Evolutionary conservation across 208 protist genomes (phyloP).

Genomic region (Wallacemonas sp.): DNA sequence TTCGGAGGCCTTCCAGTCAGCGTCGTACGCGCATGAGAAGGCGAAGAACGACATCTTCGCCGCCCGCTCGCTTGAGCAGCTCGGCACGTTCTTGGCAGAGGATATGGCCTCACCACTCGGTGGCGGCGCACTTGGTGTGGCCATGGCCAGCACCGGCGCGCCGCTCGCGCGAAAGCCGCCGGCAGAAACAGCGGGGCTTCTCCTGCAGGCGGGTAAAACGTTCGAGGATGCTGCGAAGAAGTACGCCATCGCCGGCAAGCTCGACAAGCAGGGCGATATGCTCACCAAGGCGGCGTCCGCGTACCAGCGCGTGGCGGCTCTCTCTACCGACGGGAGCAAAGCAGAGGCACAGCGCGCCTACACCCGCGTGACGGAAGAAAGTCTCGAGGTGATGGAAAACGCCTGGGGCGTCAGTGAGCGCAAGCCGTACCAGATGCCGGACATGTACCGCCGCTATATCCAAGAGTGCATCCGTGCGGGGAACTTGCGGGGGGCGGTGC

Average conservation of each 20-base stretch:
- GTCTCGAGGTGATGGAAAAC: conserved; percentile 38
- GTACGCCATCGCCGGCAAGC: conserved; percentile 24
- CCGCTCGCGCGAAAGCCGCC: not conserved
- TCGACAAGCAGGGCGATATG: conserved; percentile 21
- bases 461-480: conserved; percentile 35
- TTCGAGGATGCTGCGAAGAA: conserved; percentile 32
- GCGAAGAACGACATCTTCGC: conserved; percentile 47
- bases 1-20: conserved; percentile 33
- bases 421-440: conserved; percentile 42
- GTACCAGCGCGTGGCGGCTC: not conserved
- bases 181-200: conserved; percentile 1
- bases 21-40: conserved; percentile 45
- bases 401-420: conserved; percentile 37
- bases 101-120: conserved; percentile 5
- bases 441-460: conserved; percentile 64
- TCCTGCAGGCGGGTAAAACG: conserved; percentile 10
- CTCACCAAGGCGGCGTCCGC: conserved; percentile 34
- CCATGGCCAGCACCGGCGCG: not conserved
- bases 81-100: conserved; percentile 31
- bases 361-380: conserved; percentile 15
- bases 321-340: not conserved
- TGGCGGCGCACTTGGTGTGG: conserved; percentile 1
- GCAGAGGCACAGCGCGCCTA: not conserved
- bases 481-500: conserved; percentile 37
- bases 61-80: conserved; percentile 41